Conservation (phyloP, 495 filamentous ascomycete species). For the Hypoxylon fuscum region DNA sequence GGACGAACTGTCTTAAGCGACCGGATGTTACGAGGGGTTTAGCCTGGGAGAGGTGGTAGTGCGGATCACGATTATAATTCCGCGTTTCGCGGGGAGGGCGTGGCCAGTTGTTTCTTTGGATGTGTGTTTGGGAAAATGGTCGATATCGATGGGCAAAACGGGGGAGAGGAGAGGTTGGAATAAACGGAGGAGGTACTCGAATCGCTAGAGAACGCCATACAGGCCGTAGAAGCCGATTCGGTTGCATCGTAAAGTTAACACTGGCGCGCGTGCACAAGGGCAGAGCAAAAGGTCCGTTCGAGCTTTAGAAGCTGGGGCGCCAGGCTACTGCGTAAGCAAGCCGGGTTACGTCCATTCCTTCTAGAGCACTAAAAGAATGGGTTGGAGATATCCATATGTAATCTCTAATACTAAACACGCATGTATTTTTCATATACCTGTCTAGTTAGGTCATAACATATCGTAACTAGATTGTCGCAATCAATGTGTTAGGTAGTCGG, state of each 20-base stretch:
- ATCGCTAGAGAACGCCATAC: slow-evolving; percentile 11
- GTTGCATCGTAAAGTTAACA: slow-evolving; percentile 17
- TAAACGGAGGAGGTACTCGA: neutral
- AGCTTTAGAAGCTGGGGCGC: no score
- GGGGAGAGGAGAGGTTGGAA: neutral
- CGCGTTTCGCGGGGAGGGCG: slow-evolving; percentile 29
- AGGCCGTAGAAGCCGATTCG: slow-evolving; percentile 19
- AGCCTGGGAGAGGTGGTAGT: slow-evolving; percentile 44
- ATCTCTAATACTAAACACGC: no score
- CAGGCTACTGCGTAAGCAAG: no score
- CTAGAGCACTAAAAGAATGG: no score
- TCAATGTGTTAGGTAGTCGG: no score
- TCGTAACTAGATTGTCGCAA: no score
- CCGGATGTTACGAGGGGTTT: slow-evolving; percentile 51
- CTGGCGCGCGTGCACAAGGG: neutral
- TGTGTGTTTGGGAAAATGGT: slow-evolving; percentile 38
- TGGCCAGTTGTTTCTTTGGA: slow-evolving; percentile 36
- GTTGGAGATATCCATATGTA: no score
- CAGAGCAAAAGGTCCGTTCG: neutral
- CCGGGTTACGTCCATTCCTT: no score
- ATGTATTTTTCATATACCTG: no score
- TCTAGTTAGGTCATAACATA: no score
- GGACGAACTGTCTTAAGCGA: slow-evolving; percentile 31
- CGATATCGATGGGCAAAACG: slow-evolving; percentile 15
- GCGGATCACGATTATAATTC: slow-evolving; percentile 30